A percentile compares a stretch with the other conserved stretches of the same genome.
Evolutionary conservation across 495 filamentous ascomycete species (phyloP).

Genomic region (Staphylotrichum tortipilum): DNA sequence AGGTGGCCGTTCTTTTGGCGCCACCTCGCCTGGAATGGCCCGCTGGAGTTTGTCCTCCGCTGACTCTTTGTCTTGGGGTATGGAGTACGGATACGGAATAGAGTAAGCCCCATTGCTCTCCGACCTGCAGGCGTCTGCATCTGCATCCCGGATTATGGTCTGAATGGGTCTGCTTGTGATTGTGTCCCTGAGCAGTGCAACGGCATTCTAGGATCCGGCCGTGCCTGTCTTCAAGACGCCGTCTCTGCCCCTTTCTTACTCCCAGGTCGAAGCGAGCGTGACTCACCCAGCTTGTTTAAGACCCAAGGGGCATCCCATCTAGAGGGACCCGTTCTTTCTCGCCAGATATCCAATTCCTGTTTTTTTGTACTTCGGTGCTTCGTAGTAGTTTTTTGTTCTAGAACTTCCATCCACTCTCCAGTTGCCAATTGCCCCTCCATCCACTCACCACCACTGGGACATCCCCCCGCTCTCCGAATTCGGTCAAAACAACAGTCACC

Average conservation of each 20-base stretch:
- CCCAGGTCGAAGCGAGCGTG: neutral
- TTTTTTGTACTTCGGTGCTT: too few relatives aligned
- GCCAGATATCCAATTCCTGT: too few relatives aligned
- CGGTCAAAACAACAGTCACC: neutral
- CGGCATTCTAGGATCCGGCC: neutral
- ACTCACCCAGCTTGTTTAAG: neutral
- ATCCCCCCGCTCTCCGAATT: slow-evolving; percentile 3
- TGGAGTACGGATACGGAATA: too few relatives aligned
- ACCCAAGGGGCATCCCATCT: neutral
- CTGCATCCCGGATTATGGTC: neutral
- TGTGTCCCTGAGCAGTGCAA: neutral
- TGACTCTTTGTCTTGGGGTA: too few relatives aligned
- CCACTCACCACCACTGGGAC: too few relatives aligned
- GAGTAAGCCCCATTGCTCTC: too few relatives aligned
- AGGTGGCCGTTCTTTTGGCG: too few relatives aligned
- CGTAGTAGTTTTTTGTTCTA: neutral
- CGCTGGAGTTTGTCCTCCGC: neutral
- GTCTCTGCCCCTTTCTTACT: neutral
- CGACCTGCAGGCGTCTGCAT: too few relatives aligned
- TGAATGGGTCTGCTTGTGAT: too few relatives aligned
- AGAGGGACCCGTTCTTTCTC: neutral
- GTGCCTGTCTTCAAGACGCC: neutral
- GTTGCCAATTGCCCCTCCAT: neutral
- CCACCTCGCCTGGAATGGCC: neutral
- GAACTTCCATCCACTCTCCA: neutral